Conservation (phyloP, 2,329 filamentous ascomycete genomes). For the Arthrobotrys sphaeroides region DNA sequence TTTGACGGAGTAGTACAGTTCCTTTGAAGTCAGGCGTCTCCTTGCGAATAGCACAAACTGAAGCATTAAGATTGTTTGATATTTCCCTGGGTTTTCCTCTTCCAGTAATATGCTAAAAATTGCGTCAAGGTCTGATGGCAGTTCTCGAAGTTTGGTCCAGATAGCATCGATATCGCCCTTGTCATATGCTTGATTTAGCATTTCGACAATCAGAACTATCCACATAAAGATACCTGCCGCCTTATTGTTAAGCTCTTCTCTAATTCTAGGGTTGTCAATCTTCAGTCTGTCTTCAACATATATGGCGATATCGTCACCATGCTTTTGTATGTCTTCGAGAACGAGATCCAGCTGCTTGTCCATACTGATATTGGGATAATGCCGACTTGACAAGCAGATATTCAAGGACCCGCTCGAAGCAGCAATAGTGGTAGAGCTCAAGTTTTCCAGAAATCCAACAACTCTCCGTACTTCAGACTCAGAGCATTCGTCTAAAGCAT, state of each 20-base stretch:
- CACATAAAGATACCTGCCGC: slow-evolving; percentile 64
- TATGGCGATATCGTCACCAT: slow-evolving; percentile 59
- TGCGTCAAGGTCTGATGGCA: slow-evolving; percentile 61
- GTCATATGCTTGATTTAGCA: slow-evolving; percentile 63
- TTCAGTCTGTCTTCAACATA: slow-evolving; percentile 60
- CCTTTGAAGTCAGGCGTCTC: slow-evolving; percentile 59
- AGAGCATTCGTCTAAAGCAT: slow-evolving; percentile 66
- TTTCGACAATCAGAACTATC: slow-evolving; percentile 63
- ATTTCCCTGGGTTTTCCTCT: slow-evolving; percentile 59
- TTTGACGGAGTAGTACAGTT: slow-evolving; percentile 62
- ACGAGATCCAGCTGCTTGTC: slow-evolving; percentile 57
- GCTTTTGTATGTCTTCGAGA: slow-evolving; percentile 60
- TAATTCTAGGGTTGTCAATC: slow-evolving; percentile 54
- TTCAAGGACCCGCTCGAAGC: slow-evolving; percentile 49
- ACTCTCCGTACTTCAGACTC: slow-evolving; percentile 62
- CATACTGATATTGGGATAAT: slow-evolving; percentile 63
- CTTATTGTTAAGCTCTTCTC: slow-evolving; percentile 60
- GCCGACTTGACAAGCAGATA: slow-evolving; percentile 63
- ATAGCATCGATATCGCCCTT: slow-evolving; percentile 59
- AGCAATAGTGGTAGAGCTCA: slow-evolving; percentile 59
- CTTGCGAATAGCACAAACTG: slow-evolving; percentile 63
- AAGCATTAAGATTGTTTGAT: slow-evolving; percentile 60
- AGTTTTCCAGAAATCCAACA: slow-evolving; percentile 63
- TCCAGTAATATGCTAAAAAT: slow-evolving; percentile 63
- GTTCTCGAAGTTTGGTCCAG: slow-evolving; percentile 60